Percentiles rank a stretch among this genome's conserved stretches.
phyloP scores from a whole-genome alignment of 805 yeast species.

The Wickerhamomyces hampshirensis region DNA sequence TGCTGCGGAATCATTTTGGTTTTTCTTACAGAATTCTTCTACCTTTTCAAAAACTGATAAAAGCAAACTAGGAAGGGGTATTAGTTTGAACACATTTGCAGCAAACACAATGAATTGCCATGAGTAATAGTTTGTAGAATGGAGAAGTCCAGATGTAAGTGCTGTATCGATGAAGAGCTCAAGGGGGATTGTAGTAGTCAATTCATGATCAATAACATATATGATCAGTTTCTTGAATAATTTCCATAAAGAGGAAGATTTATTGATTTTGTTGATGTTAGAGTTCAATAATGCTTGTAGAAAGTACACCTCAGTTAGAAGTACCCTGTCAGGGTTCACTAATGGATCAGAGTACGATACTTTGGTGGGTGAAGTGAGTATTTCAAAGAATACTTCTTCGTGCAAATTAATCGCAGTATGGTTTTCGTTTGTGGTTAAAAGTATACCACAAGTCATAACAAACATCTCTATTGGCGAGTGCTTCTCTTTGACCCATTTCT shows the following conservation, averaged over 20 bases:
- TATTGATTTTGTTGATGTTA: constrained; percentile 30
- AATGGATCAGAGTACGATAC: neutral
- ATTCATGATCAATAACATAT: neutral
- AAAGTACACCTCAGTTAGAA: constrained; percentile 15
- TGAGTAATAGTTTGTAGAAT: constrained; percentile 34
- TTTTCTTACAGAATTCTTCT: constrained; percentile 22
- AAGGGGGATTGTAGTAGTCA: neutral
- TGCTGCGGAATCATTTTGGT: constrained; percentile 29
- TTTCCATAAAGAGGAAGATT: constrained; percentile 36
- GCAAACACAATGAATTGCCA: constrained; percentile 34
- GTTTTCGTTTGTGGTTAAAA: constrained; percentile 33
- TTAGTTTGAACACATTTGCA: constrained; percentile 19
- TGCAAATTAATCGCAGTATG: constrained; percentile 29
- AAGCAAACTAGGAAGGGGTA: neutral
- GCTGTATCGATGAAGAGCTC: constrained; percentile 18
- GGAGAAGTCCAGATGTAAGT: constrained; percentile 26
- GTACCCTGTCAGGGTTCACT: constrained; percentile 10
- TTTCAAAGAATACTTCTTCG: constrained; percentile 18
- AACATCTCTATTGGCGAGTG: constrained; percentile 11
- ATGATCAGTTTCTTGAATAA: constrained; percentile 27
- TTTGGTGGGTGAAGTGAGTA: constrained; percentile 3
- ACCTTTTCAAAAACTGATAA: constrained; percentile 1
- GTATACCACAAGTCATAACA: constrained; percentile 28
- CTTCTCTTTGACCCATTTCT: no score
- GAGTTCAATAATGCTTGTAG: constrained; percentile 27